Base-by-base conservation (phyloP, 441 rosid genomes). In the Jatropha multifida region DNA sequence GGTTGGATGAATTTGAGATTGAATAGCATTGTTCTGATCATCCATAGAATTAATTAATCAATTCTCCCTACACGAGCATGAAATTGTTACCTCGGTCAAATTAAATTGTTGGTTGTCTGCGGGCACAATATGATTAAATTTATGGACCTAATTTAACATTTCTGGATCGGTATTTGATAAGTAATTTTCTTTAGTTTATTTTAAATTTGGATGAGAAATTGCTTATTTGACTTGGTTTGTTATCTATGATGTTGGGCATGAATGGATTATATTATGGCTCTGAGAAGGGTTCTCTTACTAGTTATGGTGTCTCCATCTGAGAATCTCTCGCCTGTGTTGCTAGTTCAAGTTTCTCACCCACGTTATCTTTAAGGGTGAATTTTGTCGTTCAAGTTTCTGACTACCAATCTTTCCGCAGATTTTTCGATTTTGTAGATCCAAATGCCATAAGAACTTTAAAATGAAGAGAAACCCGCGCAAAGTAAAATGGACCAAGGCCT, bases 401-500 rank as follows among this genome's bases (percentile, higher is more conserved):
- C 58, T 0, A 7, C 20, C 54, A 71, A 52, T 69, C 64, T 10
- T 56, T 76, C 49, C 81, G 81, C 83, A 95, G 98, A 85, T 93
- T 49, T 95, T 95, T 83, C 79, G 95, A 48, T 95, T 95, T 83
- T 93, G 98, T 84, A 85, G 97, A 81, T 93, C 97, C 0, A 95
- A 95, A 76, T 95, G 98, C 83, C 98, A 95, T 83, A 93, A 93
- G 81, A 95, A 95, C 81, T 95, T 95, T 76, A 93, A 92, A 84
- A 93, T 95, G 99, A 95, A 95, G 90, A 93, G 98, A 76, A 95
- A 93, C 81, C 99, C 97, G 2, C 92, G 95, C 55, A 93, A 93
- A 77, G 95, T 93, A 3, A 92, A 92, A 81, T 95, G 98, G 98
- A 92, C 97, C 64, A 95, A 95, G 88, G 97, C 97, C 72, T 95